Percentiles rank a stretch among this genome's conserved stretches.
phyloP scores from a whole-genome alignment of 164 flowering plant species.

The Akebia trifoliata region DNA sequence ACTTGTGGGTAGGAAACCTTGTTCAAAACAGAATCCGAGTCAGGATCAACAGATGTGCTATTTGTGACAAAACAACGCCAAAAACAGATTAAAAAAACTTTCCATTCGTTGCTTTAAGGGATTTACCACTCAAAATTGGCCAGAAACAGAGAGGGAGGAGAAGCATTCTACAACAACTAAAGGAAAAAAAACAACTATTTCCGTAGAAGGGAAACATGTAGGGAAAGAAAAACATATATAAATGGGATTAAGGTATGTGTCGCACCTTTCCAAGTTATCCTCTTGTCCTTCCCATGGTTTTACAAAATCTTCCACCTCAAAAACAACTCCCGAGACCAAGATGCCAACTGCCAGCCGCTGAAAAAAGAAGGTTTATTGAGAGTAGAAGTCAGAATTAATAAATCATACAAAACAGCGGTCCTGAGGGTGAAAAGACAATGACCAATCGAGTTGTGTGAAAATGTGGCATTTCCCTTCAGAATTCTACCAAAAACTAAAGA shows the following conservation, averaged over 20 bases:
- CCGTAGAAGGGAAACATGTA: no score
- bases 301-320: constrained; percentile 75
- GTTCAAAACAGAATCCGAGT: no score
- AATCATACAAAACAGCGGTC: not conserved
- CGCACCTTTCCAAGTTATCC: constrained; percentile 78
- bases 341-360: constrained; percentile 94
- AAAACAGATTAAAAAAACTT: no score
- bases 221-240: no score
- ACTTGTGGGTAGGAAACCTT: no score
- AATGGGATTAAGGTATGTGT: not conserved
- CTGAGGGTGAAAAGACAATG: not conserved
- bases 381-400: constrained; percentile 6
- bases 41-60: no score
- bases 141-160: no score
- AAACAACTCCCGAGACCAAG: constrained; percentile 76
- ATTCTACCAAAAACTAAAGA: constrained; percentile 5
- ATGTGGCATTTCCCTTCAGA: not conserved
- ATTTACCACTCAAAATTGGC: no score
- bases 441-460: not conserved
- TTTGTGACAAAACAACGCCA: no score
- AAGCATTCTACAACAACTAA: no score
- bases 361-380: constrained; percentile 11
- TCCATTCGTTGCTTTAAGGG: no score
- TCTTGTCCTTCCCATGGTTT: constrained; percentile 82
- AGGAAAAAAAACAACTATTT: no score